Base-by-base conservation (phyloP, 306 rosid species). In the Glycyrrhiza uralensis region DNA sequence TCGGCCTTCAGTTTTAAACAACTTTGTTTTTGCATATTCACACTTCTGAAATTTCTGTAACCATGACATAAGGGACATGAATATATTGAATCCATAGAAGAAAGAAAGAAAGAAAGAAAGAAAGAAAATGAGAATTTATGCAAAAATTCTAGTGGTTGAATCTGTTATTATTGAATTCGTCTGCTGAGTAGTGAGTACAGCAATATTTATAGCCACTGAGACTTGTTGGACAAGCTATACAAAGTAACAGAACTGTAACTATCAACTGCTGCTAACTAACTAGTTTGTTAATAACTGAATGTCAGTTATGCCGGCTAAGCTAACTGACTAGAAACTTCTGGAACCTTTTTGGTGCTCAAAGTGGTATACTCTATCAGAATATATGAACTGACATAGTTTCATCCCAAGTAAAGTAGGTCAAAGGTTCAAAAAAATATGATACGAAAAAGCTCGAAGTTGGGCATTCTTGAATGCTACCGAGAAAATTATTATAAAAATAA, bases 1-100 rank as follows among this genome's bases (percentile, higher is more conserved):
- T 56, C 97, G 86, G 66, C 93, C 93, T 64, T 89, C 96, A 57
- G 98, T 93, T 84, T 86, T 85, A 78, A 87, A 89, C 86, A 93
- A 75, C 89, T 84, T 89, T 69, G 92, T 86, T 89, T 85, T 87
- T 26, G 96, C 97, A 83, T 89, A 87, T 81, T 90, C 93, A 74
- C 87, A 80, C 83, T 86, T 93, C 80, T 90, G 97, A 83, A 90
- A 93, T 79, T 83, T 90, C 98, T 93, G 91, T 76, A 66, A 55
- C 56, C 73, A 84, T 10, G 45, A 70, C 58, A 80, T 33, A 68
- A 13, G n/a, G 19, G 78, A 63, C 74, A 75, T 51, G 26, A 83
- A 51, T 81, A 36, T 61, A 61, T 36, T 61, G 23, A 38, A 38
- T 61, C 19, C 19, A 61, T 49, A 61, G 45, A 32, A 33, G 28